Base-by-base conservation (phyloP, 2,329 filamentous ascomycete genomes). In the Nemania bipapillata region DNA sequence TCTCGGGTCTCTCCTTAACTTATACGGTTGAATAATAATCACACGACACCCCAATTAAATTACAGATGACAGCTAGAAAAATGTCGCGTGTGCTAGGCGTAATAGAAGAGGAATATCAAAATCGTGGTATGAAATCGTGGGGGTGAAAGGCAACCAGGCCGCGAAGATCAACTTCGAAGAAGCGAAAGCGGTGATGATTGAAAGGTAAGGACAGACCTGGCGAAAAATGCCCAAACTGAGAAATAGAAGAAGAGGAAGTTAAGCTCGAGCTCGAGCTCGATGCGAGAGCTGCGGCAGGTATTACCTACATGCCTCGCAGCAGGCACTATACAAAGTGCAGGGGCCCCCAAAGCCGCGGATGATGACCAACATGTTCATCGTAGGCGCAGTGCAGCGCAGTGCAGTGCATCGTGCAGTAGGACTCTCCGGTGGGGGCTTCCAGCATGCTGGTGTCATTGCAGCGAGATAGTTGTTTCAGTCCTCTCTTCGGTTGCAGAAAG, bases 101-200 rank as follows among this genome's bases (percentile, higher is more conserved):
- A 9, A 28, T 20, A 35, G 52, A 53, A 55, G 50, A 56, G 37
- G 32, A 40, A 35, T 35, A 53, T 15, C 20, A 70, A n/a, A n/a
- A n/a, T n/a, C n/a, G n/a, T n/a, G n/a, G n/a, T n/a, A n/a, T n/a
- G n/a, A n/a, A 66, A 68, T 52, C 57, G 26, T 37, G 35, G 49
- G 62, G 55, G 22, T 54, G 24, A 63, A 72, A 62, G 72, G 74
- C 74, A 66, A 60, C 74, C 72, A 74, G 73, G 74, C 74, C 66
- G 57, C 70, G 75, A 77, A 77, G 76, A 65, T 77, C 76, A 76
- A 77, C 75, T 76, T 73, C 74, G 64, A 73, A 72, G 74, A 76
- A 76, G 49, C 40, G 66, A 72, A 75, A 71, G 56, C 6, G 35
- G 54, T 54, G 59, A 45, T 59, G 24, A 20, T 26, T 26, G 35